Evolutionary conservation across 2,329 filamentous ascomycete species (phyloP).

Genomic region (Fusarium pseudocircinatum): DNA sequence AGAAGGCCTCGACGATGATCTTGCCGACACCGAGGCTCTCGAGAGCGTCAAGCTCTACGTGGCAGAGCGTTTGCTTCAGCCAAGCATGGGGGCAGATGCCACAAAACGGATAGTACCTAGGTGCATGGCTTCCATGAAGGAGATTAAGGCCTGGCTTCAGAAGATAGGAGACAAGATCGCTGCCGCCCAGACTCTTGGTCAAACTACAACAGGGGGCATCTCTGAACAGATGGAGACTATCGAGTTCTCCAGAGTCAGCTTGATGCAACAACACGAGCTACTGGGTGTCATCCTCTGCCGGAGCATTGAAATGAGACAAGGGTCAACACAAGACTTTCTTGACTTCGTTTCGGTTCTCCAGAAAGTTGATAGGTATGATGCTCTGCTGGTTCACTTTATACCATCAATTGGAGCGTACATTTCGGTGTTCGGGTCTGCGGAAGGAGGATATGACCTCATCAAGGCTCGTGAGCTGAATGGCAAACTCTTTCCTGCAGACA

Average conservation of each 20-base stretch:
- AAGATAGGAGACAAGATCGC: slow-evolving; percentile 79
- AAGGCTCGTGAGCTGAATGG: slow-evolving; percentile 77
- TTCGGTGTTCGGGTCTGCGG: slow-evolving; percentile 79
- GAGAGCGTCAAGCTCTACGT: slow-evolving; percentile 50
- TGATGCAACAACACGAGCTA: slow-evolving; percentile 90
- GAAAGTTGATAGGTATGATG: slow-evolving; percentile 80
- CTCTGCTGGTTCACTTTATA: slow-evolving; percentile 78
- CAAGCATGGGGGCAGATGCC: slow-evolving; percentile 45
- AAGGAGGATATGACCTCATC: slow-evolving; percentile 72
- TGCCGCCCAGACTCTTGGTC: slow-evolving; percentile 78
- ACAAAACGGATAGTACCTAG: slow-evolving; percentile 74
- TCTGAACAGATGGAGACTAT: slow-evolving; percentile 79
- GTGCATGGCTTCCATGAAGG: slow-evolving; percentile 79
- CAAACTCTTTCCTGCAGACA: slow-evolving; percentile 73
- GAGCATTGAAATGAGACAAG: slow-evolving; percentile 79
- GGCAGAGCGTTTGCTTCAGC: slow-evolving; percentile 47
- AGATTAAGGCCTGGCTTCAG: slow-evolving; percentile 80
- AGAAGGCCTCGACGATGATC: slow-evolving; percentile 64
- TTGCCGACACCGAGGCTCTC: slow-evolving; percentile 50
- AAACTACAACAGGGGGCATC: slow-evolving; percentile 54
- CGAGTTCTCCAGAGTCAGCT: slow-evolving; percentile 80
- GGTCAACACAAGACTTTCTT: slow-evolving; percentile 76
- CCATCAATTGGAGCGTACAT: slow-evolving; percentile 82
- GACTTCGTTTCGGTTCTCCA: slow-evolving; percentile 75
- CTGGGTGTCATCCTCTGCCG: slow-evolving; percentile 83